Base-by-base conservation (phyloP, 176 grass and related monocot genomes). In the Zea luxurians region DNA sequence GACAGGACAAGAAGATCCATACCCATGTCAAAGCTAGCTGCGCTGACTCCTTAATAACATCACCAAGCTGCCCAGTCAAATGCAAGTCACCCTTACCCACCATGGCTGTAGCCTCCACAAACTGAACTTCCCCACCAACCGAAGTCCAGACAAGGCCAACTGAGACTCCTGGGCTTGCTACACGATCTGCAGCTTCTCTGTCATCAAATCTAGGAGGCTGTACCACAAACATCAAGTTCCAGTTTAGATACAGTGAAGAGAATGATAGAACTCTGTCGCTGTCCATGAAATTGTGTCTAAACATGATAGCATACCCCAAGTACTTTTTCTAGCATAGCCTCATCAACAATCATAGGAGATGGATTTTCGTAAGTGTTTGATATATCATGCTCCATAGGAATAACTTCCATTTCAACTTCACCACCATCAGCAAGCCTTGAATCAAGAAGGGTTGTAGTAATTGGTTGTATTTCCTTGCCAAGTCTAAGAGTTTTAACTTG, bases 341-440 rank as follows among this genome's bases (percentile, higher is more conserved):
- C 96, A 74, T 99, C 88, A 72, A 95, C 88, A 71, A 91, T 67
- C 65, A 99, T 82, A 48, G 83, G 74, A 11, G 75, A 87, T 74
- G 89, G 42, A 75, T 83, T 92, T 83, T 89, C 81, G 8, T 89
- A 95, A 68, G 77, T 45, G 71, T 90, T 90, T 77, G 92, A 88
- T 82, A 99, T 89, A 63, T 95, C 96, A 84, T 95, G 92, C 27
- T 86, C 90, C 86, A 99, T 89, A 65, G 92, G 96, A 93, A 99
- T 89, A 80, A 95, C 92, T 79, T 99, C 96, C 96, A 99, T 99
- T 85, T 99, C 96, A 87, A 95, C 88, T 89, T 95, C 96, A 73
- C 91, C 91, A 36, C 82, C 79, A 88, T 92, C 88, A 4, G 88
- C 83, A 58, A 99, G 92, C 58, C 88, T 88, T 0, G 90, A 87